These are phyloP conservation scores for Trametes meyenii DNA, from an alignment of 768 basidiomycete genomes.

Conservation along the genomic window DNA sequence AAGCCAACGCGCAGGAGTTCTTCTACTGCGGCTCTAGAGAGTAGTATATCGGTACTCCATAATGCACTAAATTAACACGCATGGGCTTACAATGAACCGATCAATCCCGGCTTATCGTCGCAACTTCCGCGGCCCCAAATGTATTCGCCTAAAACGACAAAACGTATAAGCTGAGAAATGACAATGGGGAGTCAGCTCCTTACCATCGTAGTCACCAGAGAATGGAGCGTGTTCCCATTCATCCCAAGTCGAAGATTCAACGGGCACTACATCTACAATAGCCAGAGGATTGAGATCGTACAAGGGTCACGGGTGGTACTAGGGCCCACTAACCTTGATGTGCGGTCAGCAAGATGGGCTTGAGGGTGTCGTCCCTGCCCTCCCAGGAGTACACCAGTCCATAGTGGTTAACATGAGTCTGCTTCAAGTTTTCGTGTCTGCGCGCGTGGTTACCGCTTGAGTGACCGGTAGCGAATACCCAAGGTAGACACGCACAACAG, in stretches of 20 bases:
- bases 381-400: conserved; percentile 76
- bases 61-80: not conserved
- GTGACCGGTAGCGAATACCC: not conserved
- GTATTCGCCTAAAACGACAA: conserved; percentile 44
- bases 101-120: conserved; percentile 78
- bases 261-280: conserved; percentile 60
- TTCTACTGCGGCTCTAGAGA: conserved; percentile 45
- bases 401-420: conserved; percentile 77
- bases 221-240: conserved; percentile 62
- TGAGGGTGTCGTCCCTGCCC: conserved; percentile 61
- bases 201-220: conserved; percentile 59
- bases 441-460: not conserved
- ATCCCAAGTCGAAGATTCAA: conserved; percentile 49
- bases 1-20: conserved; percentile 48
- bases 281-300: not conserved
- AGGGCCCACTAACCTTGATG: conserved; percentile 57
- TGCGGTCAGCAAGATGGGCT: conserved; percentile 69
- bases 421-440: conserved; percentile 59
- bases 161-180: not conserved
- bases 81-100: conserved; percentile 57
- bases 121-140: conserved; percentile 78
- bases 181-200: conserved; percentile 26
- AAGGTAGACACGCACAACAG: conserved; percentile 34
- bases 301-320: not conserved
- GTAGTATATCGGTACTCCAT: not conserved